These are phyloP conservation scores for Helicocarpus griseus DNA, from an alignment of 2,329 filamentous ascomycete species.

Conservation along the genomic window DNA sequence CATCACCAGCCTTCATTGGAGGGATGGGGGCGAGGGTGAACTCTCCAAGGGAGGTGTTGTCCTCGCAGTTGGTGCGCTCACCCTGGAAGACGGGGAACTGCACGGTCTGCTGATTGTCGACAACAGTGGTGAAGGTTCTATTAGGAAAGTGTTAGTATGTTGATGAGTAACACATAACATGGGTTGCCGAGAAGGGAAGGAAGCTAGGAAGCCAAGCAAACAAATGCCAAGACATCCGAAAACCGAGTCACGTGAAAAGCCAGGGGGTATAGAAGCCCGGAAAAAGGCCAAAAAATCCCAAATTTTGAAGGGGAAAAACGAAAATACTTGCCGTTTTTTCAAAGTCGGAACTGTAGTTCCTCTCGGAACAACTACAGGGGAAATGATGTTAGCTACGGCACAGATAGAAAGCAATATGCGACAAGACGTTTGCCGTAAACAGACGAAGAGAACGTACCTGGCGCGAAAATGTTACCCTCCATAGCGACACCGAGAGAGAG, in stretches of 20 bases:
- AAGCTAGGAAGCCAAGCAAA: too few relatives aligned
- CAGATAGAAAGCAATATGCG: too few relatives aligned
- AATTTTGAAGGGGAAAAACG: conserved; percentile 1
- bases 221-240: too few relatives aligned
- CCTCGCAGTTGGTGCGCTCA: conserved; percentile 95
- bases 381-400: too few relatives aligned
- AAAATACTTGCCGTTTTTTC: conserved; percentile 52
- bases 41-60: conserved; percentile 96
- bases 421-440: too few relatives aligned
- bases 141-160: conserved; percentile 1
- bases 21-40: conserved; percentile 88
- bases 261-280: too few relatives aligned
- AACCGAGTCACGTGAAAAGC: too few relatives aligned
- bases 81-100: conserved; percentile 93
- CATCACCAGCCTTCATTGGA: conserved; percentile 84
- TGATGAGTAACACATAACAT: too few relatives aligned
- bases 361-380: conserved; percentile 80
- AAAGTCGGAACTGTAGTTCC: conserved; percentile 67
- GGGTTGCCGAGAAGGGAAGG: too few relatives aligned
- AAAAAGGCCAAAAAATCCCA: too few relatives aligned
- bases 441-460: too few relatives aligned
- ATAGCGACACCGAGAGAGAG: conserved; percentile 97
- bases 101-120: conserved; percentile 63
- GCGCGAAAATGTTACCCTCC: conserved; percentile 98
- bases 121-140: conserved; percentile 68